Percentiles rank a stretch among this genome's conserved stretches.
Evolutionary conservation across 345 rosid species (phyloP).

Genomic region (Salix suchowensis): DNA sequence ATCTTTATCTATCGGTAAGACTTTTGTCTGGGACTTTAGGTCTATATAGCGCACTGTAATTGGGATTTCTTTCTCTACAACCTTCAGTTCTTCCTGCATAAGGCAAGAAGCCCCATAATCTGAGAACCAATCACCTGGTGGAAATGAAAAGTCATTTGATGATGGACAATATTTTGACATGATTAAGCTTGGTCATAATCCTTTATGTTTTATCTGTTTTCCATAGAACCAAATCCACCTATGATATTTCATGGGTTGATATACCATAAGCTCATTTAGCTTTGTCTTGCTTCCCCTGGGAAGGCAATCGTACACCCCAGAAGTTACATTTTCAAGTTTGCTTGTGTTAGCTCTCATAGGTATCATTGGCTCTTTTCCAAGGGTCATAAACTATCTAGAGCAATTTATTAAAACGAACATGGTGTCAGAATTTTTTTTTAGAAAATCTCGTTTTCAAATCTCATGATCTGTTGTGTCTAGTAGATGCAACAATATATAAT

Average conservation of each 20-base stretch:
- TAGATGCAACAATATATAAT: too few species aligned
- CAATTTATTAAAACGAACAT: too few species aligned
- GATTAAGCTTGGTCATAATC: background rate
- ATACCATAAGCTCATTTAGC: background rate
- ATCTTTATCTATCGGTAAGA: constrained; percentile 55
- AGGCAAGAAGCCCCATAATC: background rate
- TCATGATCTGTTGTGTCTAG: too few species aligned
- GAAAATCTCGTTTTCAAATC: too few species aligned
- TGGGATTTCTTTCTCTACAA: background rate
- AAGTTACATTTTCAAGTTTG: background rate
- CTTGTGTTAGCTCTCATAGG: background rate
- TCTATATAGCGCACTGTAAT: background rate
- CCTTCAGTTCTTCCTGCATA: background rate
- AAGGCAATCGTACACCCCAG: background rate
- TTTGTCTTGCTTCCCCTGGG: background rate
- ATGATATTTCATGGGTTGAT: background rate
- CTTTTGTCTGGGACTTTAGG: background rate
- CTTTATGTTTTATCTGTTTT: background rate
- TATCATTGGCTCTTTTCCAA: too few species aligned
- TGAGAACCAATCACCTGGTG: background rate
- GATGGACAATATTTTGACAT: background rate
- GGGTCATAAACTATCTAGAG: too few species aligned
- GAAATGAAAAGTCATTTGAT: background rate
- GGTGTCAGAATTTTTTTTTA: too few species aligned
- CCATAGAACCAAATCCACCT: background rate